Base-by-base conservation (phyloP, 2,329 filamentous ascomycete genomes). In the Didymella pinodella region DNA sequence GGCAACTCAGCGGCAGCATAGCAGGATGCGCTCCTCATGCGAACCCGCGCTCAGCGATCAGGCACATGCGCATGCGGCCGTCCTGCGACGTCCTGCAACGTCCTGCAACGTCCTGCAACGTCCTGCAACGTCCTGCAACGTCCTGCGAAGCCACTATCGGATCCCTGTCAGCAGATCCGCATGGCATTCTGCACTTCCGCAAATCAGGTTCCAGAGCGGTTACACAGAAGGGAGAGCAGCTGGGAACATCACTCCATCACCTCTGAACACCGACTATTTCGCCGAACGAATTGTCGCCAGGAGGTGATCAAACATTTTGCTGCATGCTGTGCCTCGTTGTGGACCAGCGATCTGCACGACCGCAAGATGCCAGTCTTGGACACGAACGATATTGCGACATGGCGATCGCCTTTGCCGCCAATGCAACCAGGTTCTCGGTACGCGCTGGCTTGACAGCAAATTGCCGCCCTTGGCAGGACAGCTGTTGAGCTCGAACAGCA, bases 151-250 rank as follows among this genome's bases (percentile, higher is more conserved):
- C 51, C 28, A 41, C 43, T 53, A 8, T 26, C 44, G n/a, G 12
- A 64, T 57, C 66, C 66, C 52, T 67, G 66, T 29, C 54, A 57
- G 63, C 63, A 67, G 67, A 69, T 69, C 65, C 48, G 52, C 57
- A 51, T 61, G 49, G 61, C 63, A 61, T 51, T 38, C 53, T 66
- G 60, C 59, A 61, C 54, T 63, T 62, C 59, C 61, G 64, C 62
- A 68, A 66, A 63, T 63, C 64, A 67, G 40, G 61, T 63, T 65
- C 49, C 45, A 48, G 38, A 18, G 40, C 50, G 34, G 56, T 47
- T 50, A 47, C 51, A 54, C 51, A 20, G 31, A 50, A 46, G 54
- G 45, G 46, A 50, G 49, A 22, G 43, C 36, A 20, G 5, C 18
- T 40, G 36, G n/a, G 18, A 11, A 53, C 45, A 32, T 49, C 55